Conservation (phyloP, 139 green algal genomes). For the Dunaliella primolecta region DNA sequence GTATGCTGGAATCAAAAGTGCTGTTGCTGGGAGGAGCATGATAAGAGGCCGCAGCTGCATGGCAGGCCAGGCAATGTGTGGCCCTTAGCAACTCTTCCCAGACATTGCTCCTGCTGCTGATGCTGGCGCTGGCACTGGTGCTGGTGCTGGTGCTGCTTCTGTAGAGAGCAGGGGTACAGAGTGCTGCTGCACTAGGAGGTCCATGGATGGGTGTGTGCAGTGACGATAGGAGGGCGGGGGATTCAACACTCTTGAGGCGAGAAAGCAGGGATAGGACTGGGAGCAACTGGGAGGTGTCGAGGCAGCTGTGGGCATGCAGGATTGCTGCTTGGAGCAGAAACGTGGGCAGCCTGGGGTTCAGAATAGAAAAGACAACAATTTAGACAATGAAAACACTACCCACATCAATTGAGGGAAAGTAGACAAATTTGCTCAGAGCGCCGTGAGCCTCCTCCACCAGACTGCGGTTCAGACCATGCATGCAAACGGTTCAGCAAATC, state of each 20-base stretch:
- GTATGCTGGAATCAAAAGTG: not conserved
- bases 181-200: too few species aligned
- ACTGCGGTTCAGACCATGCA: too few species aligned
- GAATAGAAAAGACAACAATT: too few species aligned
- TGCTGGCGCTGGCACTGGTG: not conserved
- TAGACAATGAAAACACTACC: too few species aligned
- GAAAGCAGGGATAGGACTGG: not conserved
- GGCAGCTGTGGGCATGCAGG: not conserved
- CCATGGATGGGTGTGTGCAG: not conserved
- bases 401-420: too few species aligned
- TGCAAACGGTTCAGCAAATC: too few species aligned
- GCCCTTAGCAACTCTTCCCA: not conserved
- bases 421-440: too few species aligned
- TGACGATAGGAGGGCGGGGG: too few species aligned
- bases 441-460: too few species aligned
- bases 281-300: not conserved
- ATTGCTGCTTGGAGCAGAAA: not conserved
- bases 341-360: not conserved
- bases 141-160: too few species aligned
- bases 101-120: not conserved
- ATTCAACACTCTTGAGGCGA: too few species aligned
- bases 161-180: too few species aligned
- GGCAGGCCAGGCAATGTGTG: not conserved
- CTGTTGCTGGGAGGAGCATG: not conserved
- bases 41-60: not conserved